Base-by-base conservation (phyloP, 2,329 filamentous ascomycete genomes). In the Pseudogymnoascus destructans region DNA sequence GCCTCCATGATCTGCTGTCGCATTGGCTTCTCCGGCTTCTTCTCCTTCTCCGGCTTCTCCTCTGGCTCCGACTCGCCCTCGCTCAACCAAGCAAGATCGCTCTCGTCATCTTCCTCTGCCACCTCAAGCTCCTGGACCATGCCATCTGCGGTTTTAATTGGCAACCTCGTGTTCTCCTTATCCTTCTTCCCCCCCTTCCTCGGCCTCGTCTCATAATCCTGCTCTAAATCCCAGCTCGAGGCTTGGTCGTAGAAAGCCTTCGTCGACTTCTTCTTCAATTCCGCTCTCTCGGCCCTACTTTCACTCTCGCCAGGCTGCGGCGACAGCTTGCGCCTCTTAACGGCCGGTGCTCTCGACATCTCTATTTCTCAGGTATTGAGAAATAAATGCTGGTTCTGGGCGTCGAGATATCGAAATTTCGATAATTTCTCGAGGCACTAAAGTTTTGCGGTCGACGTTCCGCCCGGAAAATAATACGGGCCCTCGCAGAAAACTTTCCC, bases 201-300 rank as follows among this genome's bases (percentile, higher is more conserved):
- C 52, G 87, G 84, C 64, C 83, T 82, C 61, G 80, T 80, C 71
- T 95, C 90, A 75, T 96, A 97, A 70, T 89, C 86, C 69, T 95
- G 87, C 74, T 95, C 93, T 55, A 95, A 79, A 67, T 95, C 84
- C 90, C 92, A 97, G 72, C 83, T 85, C 60, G 87, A 78, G 5
- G 87, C 89, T 66, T 81, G 85, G 66, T 81, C 81, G 73, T 88
- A 80, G 70, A 91, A 90, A 3, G 61, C 61, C 58, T 65, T 68
- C 5, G 63, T 40, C 30, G 52, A 33, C 8, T 36, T 35, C 25
- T 55, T 36, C 33, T 55, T 55, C 30, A 30, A 30, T 25, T 63
- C 59, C 1, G 65, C 62, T 13, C 35, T 63, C 30, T 63, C 59
- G 2, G 65, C 62, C 10, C 35, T 64, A 58, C 62, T 55, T 32